Percentiles rank a stretch among this genome's conserved stretches.
Conservation (phyloP, 495 filamentous ascomycete species). For the Neurospora sp. region DNA sequence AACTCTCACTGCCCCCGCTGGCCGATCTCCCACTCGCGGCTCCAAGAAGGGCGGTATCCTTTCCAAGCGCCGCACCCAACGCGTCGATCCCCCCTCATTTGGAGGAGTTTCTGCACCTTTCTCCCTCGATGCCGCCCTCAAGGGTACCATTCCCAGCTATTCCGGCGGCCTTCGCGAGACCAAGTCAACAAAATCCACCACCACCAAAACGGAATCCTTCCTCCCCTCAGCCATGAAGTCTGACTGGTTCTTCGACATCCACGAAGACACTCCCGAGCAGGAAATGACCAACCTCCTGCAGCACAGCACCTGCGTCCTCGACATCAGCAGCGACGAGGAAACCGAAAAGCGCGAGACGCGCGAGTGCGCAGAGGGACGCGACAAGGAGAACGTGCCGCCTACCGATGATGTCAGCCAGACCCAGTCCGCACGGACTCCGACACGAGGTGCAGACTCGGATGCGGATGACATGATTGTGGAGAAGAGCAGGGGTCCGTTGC, state of each 20-base stretch:
- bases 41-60: constrained; percentile 45
- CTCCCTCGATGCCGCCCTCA: constrained; percentile 69
- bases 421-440: constrained; percentile 9
- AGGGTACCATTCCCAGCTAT: constrained; percentile 53
- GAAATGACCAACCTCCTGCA: constrained; percentile 84
- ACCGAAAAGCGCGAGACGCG: constrained; percentile 41
- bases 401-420: constrained; percentile 47
- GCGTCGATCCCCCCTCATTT: constrained; percentile 48
- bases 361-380: constrained; percentile 48
- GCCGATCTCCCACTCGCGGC: constrained; percentile 49
- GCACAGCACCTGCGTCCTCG: constrained; percentile 74
- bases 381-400: constrained; percentile 90
- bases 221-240: constrained; percentile 34
- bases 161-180: constrained; percentile 18
- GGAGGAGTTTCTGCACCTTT: constrained; percentile 43
- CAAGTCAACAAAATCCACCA: constrained; percentile 2
- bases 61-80: constrained; percentile 49
- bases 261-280: constrained; percentile 85
- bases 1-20: constrained; percentile 45
- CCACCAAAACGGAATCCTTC: constrained; percentile 6
- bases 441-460: constrained; percentile 1
- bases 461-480: constrained; percentile 34
- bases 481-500: constrained; percentile 54
- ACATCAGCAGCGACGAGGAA: constrained; percentile 66
- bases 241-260: constrained; percentile 86